phyloP scores from a whole-genome alignment of 352 stramenopile genomes.

The Phytophthora cactorum region DNA sequence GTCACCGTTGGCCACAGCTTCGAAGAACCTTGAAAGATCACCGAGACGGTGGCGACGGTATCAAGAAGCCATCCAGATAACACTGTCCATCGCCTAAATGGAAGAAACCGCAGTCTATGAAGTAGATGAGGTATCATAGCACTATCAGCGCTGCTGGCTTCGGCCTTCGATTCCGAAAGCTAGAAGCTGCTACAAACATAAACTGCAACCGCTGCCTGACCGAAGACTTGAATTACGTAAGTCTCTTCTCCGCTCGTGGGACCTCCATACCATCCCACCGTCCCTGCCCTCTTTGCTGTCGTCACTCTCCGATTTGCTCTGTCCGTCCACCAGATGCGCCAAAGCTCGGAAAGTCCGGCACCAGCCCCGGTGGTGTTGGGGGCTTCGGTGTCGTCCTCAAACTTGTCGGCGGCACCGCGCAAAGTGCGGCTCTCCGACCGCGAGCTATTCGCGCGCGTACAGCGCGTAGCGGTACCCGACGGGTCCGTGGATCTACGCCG shows the following conservation, averaged over 20 bases:
- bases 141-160: conserved; percentile 6
- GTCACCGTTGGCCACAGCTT: neutral
- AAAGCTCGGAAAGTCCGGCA: conserved; percentile 22
- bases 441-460: conserved; percentile 37
- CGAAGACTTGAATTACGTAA: conserved; percentile 3
- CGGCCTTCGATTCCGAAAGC: conserved; percentile 19
- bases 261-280: conserved; percentile 10
- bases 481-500: conserved; percentile 15
- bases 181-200: conserved; percentile 5
- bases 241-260: conserved; percentile 16
- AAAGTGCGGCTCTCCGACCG: conserved; percentile 35
- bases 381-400: conserved; percentile 29
- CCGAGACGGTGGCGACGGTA: conserved; percentile 1
- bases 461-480: conserved; percentile 28
- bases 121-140: neutral
- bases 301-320: conserved; percentile 39
- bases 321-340: conserved; percentile 17
- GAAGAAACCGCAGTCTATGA: neutral
- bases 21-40: conserved; percentile 3
- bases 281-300: conserved; percentile 6
- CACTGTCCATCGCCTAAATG: conserved; percentile 2
- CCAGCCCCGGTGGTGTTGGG: conserved; percentile 3
- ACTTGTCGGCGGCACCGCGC: conserved; percentile 10
- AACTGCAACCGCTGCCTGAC: neutral
- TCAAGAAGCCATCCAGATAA: neutral